phyloP scores from a whole-genome alignment of 2,329 filamentous ascomycete species.

The Aspergillus eucalypticola region DNA sequence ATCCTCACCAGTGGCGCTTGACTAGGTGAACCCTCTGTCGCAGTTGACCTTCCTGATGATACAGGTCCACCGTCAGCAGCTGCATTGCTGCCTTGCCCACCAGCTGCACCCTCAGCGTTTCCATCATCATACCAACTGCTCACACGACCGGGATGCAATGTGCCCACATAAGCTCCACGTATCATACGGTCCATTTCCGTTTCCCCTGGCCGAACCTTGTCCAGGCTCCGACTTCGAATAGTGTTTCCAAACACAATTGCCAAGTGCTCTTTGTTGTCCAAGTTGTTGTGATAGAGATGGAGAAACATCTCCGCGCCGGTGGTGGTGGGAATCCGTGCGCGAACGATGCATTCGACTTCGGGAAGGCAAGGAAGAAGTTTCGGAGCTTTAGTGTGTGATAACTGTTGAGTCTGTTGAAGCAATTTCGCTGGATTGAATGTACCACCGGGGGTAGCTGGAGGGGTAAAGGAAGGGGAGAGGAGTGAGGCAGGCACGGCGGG shows the following conservation, averaged over 20 bases:
- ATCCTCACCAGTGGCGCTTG: constrained; percentile 80
- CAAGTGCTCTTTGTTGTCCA: constrained; percentile 92
- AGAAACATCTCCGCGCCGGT: constrained; percentile 94
- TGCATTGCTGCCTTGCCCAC: no score
- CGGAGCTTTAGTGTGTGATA: constrained; percentile 58
- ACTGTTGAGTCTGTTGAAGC: constrained; percentile 30
- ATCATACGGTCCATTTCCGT: constrained; percentile 73
- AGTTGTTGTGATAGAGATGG: constrained; percentile 88
- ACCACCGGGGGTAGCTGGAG: constrained; percentile 47
- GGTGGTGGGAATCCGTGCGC: constrained; percentile 91
- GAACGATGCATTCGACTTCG: constrained; percentile 87
- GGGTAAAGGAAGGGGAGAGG: constrained; percentile 55
- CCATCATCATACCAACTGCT: constrained; percentile 64
- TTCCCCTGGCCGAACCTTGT: constrained; percentile 48
- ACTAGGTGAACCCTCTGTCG: constrained; percentile 21
- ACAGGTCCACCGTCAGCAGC: constrained; percentile 12
- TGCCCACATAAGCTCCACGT: constrained; percentile 85
- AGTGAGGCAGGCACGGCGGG: constrained; percentile 54
- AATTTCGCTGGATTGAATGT: constrained; percentile 34
- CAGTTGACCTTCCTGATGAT: constrained; percentile 9
- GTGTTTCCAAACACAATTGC: constrained; percentile 92
- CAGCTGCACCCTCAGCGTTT: constrained; percentile 11
- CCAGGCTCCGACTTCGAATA: constrained; percentile 70
- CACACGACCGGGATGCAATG: constrained; percentile 80
- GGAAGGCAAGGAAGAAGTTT: constrained; percentile 75